Conservation (phyloP, 169 alveolate species). For the Ichthyophthirius multifiliis region DNA sequence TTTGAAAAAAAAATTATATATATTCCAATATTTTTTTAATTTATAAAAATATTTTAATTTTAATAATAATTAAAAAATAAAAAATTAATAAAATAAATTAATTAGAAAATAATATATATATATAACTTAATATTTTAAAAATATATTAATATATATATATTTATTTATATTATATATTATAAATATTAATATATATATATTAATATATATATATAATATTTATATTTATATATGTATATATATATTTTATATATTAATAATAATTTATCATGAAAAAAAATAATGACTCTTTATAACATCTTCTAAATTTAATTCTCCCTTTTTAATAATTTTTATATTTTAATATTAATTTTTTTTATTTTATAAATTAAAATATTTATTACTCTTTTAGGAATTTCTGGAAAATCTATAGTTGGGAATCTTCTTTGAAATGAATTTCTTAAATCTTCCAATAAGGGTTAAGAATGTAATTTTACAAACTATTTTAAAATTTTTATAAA, state of each 20-base stretch:
- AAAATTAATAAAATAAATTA: too few species aligned
- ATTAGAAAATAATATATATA: too few species aligned
- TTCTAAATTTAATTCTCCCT: constrained; percentile 61
- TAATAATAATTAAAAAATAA: too few species aligned
- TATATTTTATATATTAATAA: neutral
- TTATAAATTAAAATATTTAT: neutral
- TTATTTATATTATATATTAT: too few species aligned
- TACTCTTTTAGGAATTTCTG: constrained; percentile 66
- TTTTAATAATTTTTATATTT: neutral
- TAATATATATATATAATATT: too few species aligned
- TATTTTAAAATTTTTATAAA: constrained; percentile 2
- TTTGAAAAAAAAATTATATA: too few species aligned
- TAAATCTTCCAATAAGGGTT: constrained; percentile 89
- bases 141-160: too few species aligned
- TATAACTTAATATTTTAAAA: too few species aligned
- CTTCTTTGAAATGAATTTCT: constrained; percentile 71
- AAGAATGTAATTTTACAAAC: constrained; percentile 87
- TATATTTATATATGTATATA: too few species aligned
- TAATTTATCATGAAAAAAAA: constrained; percentile 61
- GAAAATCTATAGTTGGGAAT: constrained; percentile 69
- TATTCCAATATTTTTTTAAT: too few species aligned
- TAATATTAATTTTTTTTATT: neutral
- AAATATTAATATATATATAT: too few species aligned
- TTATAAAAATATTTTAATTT: too few species aligned
- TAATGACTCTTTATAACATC: constrained; percentile 56